Evolutionary conservation across 2,329 filamentous ascomycete genomes (phyloP).

Genomic region (Claviceps purpurea): DNA sequence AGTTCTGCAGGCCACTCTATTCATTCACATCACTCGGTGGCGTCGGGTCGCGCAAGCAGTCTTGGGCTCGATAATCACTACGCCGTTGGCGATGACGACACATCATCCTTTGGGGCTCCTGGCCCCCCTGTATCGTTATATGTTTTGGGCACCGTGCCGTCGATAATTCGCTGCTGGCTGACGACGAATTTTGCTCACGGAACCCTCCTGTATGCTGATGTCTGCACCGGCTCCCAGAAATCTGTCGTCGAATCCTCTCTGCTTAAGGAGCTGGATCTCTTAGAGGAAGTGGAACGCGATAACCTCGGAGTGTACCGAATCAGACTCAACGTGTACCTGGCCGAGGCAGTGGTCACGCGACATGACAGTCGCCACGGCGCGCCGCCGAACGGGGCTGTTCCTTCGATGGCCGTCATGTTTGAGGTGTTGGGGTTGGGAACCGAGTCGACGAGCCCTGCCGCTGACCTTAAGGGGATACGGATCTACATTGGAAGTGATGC

Average conservation of each 20-base stretch:
- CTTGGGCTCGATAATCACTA: constrained; percentile 69
- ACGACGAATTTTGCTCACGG: constrained; percentile 82
- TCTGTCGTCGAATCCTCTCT: constrained; percentile 70
- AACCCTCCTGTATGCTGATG: constrained; percentile 76
- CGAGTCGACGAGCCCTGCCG: constrained; percentile 24
- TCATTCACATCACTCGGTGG: constrained; percentile 53
- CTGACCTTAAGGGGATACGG: constrained; percentile 51
- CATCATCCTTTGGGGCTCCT: constrained; percentile 58
- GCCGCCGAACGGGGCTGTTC: constrained; percentile 58
- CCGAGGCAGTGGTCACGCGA: constrained; percentile 74
- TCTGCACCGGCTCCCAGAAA: constrained; percentile 83
- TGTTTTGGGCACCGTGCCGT: constrained; percentile 76
- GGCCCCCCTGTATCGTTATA: constrained; percentile 73
- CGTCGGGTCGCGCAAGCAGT: constrained; percentile 74
- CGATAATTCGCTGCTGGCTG: constrained; percentile 92
- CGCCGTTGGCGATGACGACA: constrained; percentile 44
- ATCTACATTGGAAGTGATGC: constrained; percentile 86
- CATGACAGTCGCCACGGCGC: constrained; percentile 58
- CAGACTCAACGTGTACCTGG: constrained; percentile 72
- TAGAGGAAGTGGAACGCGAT: constrained; percentile 50
- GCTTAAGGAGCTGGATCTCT: constrained; percentile 59
- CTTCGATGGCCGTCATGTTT: constrained; percentile 68
- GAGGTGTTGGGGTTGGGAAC: constrained; percentile 45
- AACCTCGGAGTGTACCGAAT: constrained; percentile 55
- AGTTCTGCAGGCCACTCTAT: constrained; percentile 83